phyloP scores from a whole-genome alignment of 495 filamentous ascomycete species.

The Parathielavia appendiculata region DNA sequence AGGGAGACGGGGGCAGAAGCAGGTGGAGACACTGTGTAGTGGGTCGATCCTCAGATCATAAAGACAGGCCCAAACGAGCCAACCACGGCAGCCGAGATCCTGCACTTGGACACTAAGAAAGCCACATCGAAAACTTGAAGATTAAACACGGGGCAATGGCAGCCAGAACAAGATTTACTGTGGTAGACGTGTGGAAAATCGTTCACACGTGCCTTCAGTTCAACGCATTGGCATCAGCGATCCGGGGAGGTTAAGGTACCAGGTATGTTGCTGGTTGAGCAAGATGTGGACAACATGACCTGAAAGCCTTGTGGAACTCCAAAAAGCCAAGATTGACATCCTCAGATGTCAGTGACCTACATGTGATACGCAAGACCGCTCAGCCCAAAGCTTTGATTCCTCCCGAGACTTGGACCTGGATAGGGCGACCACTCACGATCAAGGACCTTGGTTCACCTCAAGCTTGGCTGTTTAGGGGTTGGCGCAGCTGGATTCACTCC shows the following conservation, averaged over 20 bases:
- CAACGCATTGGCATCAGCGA: background rate
- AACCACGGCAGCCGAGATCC: too few relatives aligned
- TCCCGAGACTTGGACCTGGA: background rate
- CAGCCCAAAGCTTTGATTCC: background rate
- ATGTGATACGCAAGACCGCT: background rate
- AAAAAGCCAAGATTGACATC: constrained; percentile 10
- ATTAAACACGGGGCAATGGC: too few relatives aligned
- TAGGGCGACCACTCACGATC: constrained; percentile 15
- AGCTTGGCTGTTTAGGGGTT: constrained; percentile 15
- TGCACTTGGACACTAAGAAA: too few relatives aligned
- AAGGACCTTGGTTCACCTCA: background rate
- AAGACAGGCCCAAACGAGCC: too few relatives aligned
- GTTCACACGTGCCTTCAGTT: background rate
- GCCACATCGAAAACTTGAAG: background rate
- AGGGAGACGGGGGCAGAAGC: too few relatives aligned
- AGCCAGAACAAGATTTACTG: too few relatives aligned
- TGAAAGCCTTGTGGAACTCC: constrained; percentile 5
- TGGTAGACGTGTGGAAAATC: too few relatives aligned
- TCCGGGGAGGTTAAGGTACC: background rate
- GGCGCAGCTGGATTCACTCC: constrained; percentile 5
- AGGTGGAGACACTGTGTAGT: too few relatives aligned
- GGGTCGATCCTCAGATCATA: too few relatives aligned
- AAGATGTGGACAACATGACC: background rate
- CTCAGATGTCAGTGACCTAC: background rate
- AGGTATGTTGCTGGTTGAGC: constrained; percentile 5